Evolutionary conservation across 2,329 filamentous ascomycete species (phyloP).

Genomic region (Lachnellula hyalina): DNA sequence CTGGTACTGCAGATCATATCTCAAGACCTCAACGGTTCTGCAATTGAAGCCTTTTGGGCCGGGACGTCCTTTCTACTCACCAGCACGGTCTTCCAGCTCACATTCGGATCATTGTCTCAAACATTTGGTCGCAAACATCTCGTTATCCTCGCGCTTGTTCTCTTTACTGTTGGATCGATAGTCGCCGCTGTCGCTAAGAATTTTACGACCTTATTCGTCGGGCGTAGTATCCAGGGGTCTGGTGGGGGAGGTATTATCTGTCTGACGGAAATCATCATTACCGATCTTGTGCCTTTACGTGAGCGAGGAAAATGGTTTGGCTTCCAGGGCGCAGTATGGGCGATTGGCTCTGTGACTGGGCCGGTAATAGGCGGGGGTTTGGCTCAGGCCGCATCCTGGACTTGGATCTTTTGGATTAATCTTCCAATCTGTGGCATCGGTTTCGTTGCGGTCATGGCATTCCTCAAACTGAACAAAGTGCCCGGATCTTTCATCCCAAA

Average conservation of each 20-base stretch:
- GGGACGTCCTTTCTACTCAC: constrained; percentile 65
- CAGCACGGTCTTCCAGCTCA: constrained; percentile 51
- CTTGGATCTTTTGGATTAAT: constrained; percentile 53
- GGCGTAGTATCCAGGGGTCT: constrained; percentile 39
- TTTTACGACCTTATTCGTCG: constrained; percentile 24
- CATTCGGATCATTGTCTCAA: constrained; percentile 15
- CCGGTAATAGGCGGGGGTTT: constrained; percentile 27
- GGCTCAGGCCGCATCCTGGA: constrained; percentile 39
- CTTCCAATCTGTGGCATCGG: constrained; percentile 6
- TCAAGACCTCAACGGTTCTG: constrained; percentile 2
- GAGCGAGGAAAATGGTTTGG: constrained; percentile 33
- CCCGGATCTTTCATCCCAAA: background rate
- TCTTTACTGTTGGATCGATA: constrained; percentile 20
- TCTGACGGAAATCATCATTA: constrained; percentile 39
- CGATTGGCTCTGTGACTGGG: constrained; percentile 27
- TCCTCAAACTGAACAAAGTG: background rate
- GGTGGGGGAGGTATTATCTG: constrained; percentile 44
- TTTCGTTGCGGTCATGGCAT: constrained; percentile 1
- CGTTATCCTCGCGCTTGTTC: constrained; percentile 4
- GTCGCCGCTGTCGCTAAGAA: constrained; percentile 27
- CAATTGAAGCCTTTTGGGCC: constrained; percentile 61
- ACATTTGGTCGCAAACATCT: constrained; percentile 14
- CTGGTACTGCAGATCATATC: constrained; percentile 3
- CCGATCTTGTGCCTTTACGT: constrained; percentile 38
- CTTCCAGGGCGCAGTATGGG: constrained; percentile 19